These are phyloP conservation scores for Yamadazyma triangularis DNA, from an alignment of 1,139 yeast species.

Conservation along the genomic window DNA sequence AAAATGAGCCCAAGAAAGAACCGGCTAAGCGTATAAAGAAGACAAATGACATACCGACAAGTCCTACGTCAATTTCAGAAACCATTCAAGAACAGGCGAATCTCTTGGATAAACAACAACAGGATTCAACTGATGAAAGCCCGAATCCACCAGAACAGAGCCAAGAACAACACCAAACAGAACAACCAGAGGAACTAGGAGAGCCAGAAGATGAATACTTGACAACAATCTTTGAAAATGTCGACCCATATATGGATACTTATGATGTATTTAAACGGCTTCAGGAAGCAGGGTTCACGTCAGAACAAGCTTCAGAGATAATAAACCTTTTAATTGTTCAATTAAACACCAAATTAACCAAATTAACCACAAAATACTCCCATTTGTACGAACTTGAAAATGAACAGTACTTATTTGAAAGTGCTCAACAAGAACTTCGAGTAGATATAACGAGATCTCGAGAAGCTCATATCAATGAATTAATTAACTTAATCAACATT, in stretches of 20 bases:
- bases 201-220: conserved; percentile 17
- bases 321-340: conserved; percentile 47
- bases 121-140: too few species aligned
- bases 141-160: conserved; percentile 1
- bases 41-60: not conserved
- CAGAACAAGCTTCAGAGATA: conserved; percentile 50
- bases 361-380: conserved; percentile 55
- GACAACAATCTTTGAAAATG: conserved; percentile 34
- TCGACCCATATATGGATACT: conserved; percentile 52
- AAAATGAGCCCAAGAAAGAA: too few species aligned
- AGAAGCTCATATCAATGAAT: conserved; percentile 65
- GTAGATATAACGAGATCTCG: conserved; percentile 76
- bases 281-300: conserved; percentile 45
- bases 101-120: conserved; percentile 3
- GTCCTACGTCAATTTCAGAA: not conserved
- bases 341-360: conserved; percentile 51
- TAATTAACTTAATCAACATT: conserved; percentile 61
- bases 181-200: conserved; percentile 4
- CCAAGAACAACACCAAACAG: conserved; percentile 1
- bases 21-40: too few species aligned
- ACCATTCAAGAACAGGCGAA: not conserved
- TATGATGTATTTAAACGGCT: conserved; percentile 41
- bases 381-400: conserved; percentile 75
- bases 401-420: conserved; percentile 83
- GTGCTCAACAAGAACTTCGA: conserved; percentile 84